phyloP scores from a whole-genome alignment of 805 yeast genomes.

The Lachancea dasiensis region DNA sequence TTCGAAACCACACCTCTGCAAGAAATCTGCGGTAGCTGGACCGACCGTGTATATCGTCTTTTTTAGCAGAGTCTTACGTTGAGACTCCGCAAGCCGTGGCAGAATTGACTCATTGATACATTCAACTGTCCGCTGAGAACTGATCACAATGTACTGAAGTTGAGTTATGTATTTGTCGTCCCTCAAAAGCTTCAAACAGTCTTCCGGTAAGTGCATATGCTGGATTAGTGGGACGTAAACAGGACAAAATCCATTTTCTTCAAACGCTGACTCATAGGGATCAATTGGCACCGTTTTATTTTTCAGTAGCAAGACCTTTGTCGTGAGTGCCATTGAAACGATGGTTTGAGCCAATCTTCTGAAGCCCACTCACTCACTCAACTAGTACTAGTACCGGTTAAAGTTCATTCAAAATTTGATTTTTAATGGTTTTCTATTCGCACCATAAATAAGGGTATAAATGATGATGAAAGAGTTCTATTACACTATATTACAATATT shows the following conservation, averaged over 20 bases:
- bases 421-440: neutral
- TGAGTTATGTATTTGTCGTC: slow-evolving; percentile 37
- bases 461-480: neutral
- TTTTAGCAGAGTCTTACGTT: slow-evolving; percentile 30
- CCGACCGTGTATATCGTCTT: slow-evolving; percentile 83
- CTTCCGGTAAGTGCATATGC: slow-evolving; percentile 49
- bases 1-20: slow-evolving; percentile 56
- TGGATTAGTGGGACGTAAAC: slow-evolving; percentile 67
- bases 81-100: slow-evolving; percentile 15
- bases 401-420: neutral
- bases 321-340: neutral
- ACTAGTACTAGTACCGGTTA: too few species aligned
- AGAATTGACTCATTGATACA: slow-evolving; percentile 48
- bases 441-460: too few species aligned
- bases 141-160: slow-evolving; percentile 58
- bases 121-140: slow-evolving; percentile 91
- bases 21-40: slow-evolving; percentile 68
- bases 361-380: too few species aligned
- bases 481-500: slow-evolving; percentile 9
- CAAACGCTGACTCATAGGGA: slow-evolving; percentile 49
- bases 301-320: slow-evolving; percentile 52
- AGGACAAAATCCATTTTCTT: slow-evolving; percentile 35
- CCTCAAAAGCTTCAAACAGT: slow-evolving; percentile 40
- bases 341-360: too few species aligned
- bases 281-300: slow-evolving; percentile 66